Evolutionary conservation across 345 rosid species (phyloP), one percentile per base, ranked within the genome.

Genomic region (Brassica rapa): DNA sequence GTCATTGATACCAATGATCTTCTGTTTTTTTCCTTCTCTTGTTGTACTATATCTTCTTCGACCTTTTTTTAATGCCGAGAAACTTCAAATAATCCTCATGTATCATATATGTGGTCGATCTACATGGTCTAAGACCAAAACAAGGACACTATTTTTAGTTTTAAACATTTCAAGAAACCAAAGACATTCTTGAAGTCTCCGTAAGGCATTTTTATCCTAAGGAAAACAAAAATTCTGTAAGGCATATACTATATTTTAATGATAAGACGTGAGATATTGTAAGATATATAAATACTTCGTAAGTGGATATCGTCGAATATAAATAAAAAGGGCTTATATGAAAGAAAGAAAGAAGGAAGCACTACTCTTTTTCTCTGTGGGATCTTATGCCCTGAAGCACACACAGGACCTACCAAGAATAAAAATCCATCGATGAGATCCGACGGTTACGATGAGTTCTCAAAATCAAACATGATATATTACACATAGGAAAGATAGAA

Each of bases 381-480:
- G 71, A 70, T 77, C 32, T 51, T 49, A 77, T 77, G 80, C 80
- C 53, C 19, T 75, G 66, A 41, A 66, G 43, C 55, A 69, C 55
- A 51, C 56, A 51, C 27, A 69, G n/a, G 66, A 56, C 72, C 76
- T 71, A 78, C 51, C 29, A 57, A 21, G 7, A 41, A 46, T 62
- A 1, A 51, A 69, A 30, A 53, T 53, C 24, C 60, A 53, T 16
- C 60, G 60, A 15, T 53, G 60, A 53, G 23, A 16, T 70, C 71
- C 77, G 62, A 73, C 74, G 78, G 82, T 72, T 49, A 60, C 1
- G 46, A 65, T 39, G 64, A 71, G 21, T 4, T 53, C 33, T 12
- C 69, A 68, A 30, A 24, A 61, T 49, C 59, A 57, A 46, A 46
- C 5, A 46, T 46, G 53, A 5, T 46, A 46, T 37, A 7, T 43